Percentiles rank a stretch among this genome's conserved stretches.
These are phyloP conservation scores for Citrus australasica DNA, from an alignment of 345 rosid species.

Conservation along the genomic window DNA sequence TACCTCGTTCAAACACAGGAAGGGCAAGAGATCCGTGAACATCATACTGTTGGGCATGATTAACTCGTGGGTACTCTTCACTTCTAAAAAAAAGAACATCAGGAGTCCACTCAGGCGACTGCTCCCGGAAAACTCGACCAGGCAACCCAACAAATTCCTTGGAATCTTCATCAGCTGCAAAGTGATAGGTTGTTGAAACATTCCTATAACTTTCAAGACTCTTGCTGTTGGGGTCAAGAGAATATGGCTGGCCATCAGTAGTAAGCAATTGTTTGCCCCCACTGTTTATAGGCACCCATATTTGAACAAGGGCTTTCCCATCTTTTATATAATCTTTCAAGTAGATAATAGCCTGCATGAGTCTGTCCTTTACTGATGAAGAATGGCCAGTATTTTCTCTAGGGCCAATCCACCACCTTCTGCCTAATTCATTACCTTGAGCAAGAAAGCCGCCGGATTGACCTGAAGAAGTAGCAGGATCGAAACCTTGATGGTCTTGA, in stretches of 20 bases:
- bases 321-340: slow-evolving; percentile 53
- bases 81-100: slow-evolving; percentile 79
- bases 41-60: slow-evolving; percentile 53
- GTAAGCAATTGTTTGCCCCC: slow-evolving; percentile 70
- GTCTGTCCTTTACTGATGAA: slow-evolving; percentile 54
- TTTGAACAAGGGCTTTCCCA: slow-evolving; percentile 64
- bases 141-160: slow-evolving; percentile 69
- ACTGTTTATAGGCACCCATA: slow-evolving; percentile 78
- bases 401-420: slow-evolving; percentile 71
- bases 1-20: slow-evolving; percentile 77
- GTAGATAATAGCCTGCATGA: slow-evolving; percentile 44
- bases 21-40: slow-evolving; percentile 83
- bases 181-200: slow-evolving; percentile 64
- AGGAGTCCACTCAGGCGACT: slow-evolving; percentile 94
- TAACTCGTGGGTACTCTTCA: slow-evolving; percentile 73
- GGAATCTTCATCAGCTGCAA: slow-evolving; percentile 67
- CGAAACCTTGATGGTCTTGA: slow-evolving; percentile 19
- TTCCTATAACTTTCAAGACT: slow-evolving; percentile 66
- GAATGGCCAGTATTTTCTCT: slow-evolving; percentile 25
- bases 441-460: slow-evolving; percentile 31
- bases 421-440: slow-evolving; percentile 44
- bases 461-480: slow-evolving; percentile 23
- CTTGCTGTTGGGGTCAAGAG: slow-evolving; percentile 42
- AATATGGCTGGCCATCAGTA: slow-evolving; percentile 69
- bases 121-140: slow-evolving; percentile 73